A percentile compares a stretch with the other conserved stretches of the same genome.
phyloP scores from a whole-genome alignment of 192 early-diverging fungal species.

The Entomortierella chlamydospora region DNA sequence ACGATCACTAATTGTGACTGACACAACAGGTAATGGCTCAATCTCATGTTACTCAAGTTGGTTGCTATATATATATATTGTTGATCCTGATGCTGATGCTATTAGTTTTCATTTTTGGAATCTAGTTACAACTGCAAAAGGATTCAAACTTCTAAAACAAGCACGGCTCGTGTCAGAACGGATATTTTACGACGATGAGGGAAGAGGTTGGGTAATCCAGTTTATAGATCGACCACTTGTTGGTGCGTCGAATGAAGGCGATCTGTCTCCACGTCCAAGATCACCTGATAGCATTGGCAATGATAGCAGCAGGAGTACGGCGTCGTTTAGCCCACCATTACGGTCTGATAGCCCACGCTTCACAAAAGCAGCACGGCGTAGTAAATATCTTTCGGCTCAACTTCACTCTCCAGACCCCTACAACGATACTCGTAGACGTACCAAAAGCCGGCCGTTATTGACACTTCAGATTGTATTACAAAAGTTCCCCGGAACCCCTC shows the following conservation, averaged over 20 bases:
- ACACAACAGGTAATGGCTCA: conserved; percentile 34
- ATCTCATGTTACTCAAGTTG: background rate
- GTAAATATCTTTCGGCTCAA: conserved; percentile 7
- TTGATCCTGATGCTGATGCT: background rate
- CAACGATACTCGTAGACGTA: conserved; percentile 1
- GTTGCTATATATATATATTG: no score
- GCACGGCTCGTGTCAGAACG: conserved; percentile 44
- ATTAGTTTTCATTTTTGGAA: background rate
- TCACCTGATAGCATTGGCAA: background rate
- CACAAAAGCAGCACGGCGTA: conserved; percentile 1
- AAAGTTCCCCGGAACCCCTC: conserved; percentile 36
- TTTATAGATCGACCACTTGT: conserved; percentile 50
- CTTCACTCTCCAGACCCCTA: conserved; percentile 1
- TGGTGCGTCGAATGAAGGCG: conserved; percentile 10
- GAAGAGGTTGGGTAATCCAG: conserved; percentile 42
- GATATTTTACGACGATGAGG: conserved; percentile 51
- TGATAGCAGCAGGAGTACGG: background rate
- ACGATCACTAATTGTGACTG: conserved; percentile 40
- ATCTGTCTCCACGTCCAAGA: background rate
- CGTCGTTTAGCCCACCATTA: background rate
- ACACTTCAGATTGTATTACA: conserved; percentile 32
- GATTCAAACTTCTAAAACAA: conserved; percentile 45
- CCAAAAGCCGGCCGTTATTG: conserved; percentile 14
- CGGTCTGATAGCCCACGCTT: background rate
- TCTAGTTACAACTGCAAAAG: conserved; percentile 47